Percentiles rank a stretch among this genome's conserved stretches.
phyloP scores from a whole-genome alignment of 1,284 basidiomycete genomes.

The Mycena sp. region DNA sequence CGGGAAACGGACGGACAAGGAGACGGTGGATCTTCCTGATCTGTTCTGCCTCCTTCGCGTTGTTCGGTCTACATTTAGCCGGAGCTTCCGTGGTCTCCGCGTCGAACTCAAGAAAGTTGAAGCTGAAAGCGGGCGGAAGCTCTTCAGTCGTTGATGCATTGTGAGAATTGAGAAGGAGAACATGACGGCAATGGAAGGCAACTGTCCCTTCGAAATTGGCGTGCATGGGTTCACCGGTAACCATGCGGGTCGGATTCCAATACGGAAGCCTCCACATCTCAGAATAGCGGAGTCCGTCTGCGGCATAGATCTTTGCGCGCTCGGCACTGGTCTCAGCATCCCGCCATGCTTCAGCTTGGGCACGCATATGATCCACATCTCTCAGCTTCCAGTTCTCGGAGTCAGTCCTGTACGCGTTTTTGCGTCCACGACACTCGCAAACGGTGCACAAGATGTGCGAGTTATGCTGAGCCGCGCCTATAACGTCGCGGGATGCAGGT shows the following conservation, averaged over 20 bases:
- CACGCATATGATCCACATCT: slow-evolving; percentile 20
- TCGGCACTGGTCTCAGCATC: slow-evolving; percentile 32
- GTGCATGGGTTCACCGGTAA: slow-evolving; percentile 49
- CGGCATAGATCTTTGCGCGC: slow-evolving; percentile 31
- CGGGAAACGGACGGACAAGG: slow-evolving; percentile 3
- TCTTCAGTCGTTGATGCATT: slow-evolving; percentile 14
- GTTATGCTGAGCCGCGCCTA: slow-evolving; percentile 28
- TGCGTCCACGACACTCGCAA: slow-evolving; percentile 31
- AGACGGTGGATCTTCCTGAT: slow-evolving; percentile 1
- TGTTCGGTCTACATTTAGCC: background rate
- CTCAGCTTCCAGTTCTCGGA: slow-evolving; percentile 16
- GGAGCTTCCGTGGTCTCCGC: background rate
- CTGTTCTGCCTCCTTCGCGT: slow-evolving; percentile 4
- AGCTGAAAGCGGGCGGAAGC: background rate
- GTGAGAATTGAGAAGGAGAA: slow-evolving; percentile 16
- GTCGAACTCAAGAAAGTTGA: slow-evolving; percentile 1
- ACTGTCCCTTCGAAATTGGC: slow-evolving; percentile 37
- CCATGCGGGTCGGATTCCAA: slow-evolving; percentile 45
- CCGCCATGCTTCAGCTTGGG: slow-evolving; percentile 36
- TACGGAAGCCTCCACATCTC: slow-evolving; percentile 46
- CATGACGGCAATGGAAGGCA: slow-evolving; percentile 30
- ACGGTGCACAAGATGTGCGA: slow-evolving; percentile 39
- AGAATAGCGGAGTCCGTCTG: slow-evolving; percentile 44
- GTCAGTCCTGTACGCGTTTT: slow-evolving; percentile 27
- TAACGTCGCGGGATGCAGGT: slow-evolving; percentile 33